phyloP scores from a whole-genome alignment of 768 basidiomycete species.

The Peribolospora kevripleyi region DNA sequence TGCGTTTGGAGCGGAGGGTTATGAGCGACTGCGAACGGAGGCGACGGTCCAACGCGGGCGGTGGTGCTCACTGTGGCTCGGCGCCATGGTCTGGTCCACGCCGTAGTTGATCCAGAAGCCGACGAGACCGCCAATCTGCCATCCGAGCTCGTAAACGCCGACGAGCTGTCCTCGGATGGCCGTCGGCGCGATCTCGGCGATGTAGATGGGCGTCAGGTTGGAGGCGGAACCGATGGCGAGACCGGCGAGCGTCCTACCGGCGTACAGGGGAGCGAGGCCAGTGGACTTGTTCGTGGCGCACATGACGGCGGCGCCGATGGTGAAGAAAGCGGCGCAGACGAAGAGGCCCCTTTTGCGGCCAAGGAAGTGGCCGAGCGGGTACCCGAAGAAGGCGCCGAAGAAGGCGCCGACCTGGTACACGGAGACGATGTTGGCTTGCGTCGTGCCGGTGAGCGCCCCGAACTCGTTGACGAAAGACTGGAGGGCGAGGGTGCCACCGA shows the following conservation, averaged over 20 bases:
- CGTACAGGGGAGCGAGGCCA: slow-evolving; percentile 21
- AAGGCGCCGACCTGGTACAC: slow-evolving; percentile 4
- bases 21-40: slow-evolving; percentile 26
- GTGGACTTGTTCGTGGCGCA: slow-evolving; percentile 7
- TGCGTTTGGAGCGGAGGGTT: slow-evolving; percentile 16
- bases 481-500: slow-evolving; percentile 11
- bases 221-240: slow-evolving; percentile 21
- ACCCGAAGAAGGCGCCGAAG: slow-evolving; percentile 5
- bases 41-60: slow-evolving; percentile 27
- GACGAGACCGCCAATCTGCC: slow-evolving; percentile 28
- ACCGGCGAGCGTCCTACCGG: slow-evolving; percentile 25
- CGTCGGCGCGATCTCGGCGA: slow-evolving; percentile 24
- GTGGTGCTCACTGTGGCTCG: slow-evolving; percentile 26
- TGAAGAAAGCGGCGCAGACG: slow-evolving; percentile 18
- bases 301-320: slow-evolving; percentile 19
- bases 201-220: slow-evolving; percentile 23
- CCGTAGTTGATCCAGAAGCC: slow-evolving; percentile 19
- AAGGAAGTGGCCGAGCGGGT: slow-evolving; percentile 21
- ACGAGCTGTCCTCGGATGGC: slow-evolving; percentile 24
- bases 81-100: slow-evolving; percentile 12
- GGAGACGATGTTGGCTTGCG: slow-evolving; percentile 3
- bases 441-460: neutral
- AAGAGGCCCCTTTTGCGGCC: slow-evolving; percentile 23
- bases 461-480: slow-evolving; percentile 1
- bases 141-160: slow-evolving; percentile 29